These are phyloP conservation scores for Tolypocladium nubicola DNA, from an alignment of 2,329 filamentous ascomycete genomes.

Conservation along the genomic window DNA sequence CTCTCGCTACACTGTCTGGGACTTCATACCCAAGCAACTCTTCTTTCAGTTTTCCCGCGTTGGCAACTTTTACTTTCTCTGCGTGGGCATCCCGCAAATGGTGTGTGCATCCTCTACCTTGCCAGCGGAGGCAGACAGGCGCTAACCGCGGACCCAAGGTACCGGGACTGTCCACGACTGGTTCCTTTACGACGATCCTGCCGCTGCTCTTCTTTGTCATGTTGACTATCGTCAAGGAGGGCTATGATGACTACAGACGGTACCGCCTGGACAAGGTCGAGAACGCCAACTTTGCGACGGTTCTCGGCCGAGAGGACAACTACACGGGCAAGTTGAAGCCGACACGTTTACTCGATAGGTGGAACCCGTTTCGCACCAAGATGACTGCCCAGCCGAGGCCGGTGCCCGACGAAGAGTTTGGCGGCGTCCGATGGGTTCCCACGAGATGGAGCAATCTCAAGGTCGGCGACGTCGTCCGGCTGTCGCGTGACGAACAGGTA, in stretches of 20 bases:
- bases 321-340: conserved; percentile 16
- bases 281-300: conserved; percentile 46
- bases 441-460: conserved; percentile 34
- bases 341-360: conserved; percentile 12
- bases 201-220: conserved; percentile 67
- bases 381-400: conserved; percentile 16
- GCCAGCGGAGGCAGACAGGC: not conserved
- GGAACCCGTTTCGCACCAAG: conserved; percentile 22
- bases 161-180: conserved; percentile 65
- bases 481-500: conserved; percentile 61
- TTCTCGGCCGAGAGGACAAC: conserved; percentile 28
- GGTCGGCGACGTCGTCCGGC: conserved; percentile 38
- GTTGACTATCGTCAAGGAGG: conserved; percentile 76
- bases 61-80: conserved; percentile 80
- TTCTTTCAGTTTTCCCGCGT: conserved; percentile 79
- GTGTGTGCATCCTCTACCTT: conserved; percentile 10
- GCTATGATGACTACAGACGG: conserved; percentile 73
- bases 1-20: conserved; percentile 72
- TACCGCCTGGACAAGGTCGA: conserved; percentile 75
- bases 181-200: conserved; percentile 63
- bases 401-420: conserved; percentile 50
- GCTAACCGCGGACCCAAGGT: conserved; percentile 23
- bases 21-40: conserved; percentile 77
- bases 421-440: conserved; percentile 39
- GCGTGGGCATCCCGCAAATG: conserved; percentile 74